Base-by-base conservation (phyloP, 2,329 filamentous ascomycete genomes). In the Neospermospora avenae region DNA sequence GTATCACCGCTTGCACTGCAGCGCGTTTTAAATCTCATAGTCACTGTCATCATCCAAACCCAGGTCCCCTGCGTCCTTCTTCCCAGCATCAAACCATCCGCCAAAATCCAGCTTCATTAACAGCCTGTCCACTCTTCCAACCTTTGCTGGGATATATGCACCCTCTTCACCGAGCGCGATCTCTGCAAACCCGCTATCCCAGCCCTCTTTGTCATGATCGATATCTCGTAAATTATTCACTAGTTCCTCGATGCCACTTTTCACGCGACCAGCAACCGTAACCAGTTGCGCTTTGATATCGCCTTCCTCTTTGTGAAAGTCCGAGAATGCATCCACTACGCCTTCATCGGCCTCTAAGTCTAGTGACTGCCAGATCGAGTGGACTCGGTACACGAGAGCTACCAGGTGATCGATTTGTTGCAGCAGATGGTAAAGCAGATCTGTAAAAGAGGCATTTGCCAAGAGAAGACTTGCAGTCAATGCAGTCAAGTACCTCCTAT, bases 301-400 rank as follows among this genome's bases (percentile, higher is more conserved):
- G 13, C 75, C 73, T 72, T 96, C 90, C 71, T 96, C 92, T 53
- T 84, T 81, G 20, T 81, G 82, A 42, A 91, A 84, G 70, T 91
- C 85, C 1, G 86, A 81, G 69, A 89, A 87, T 0, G 86, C 85
- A 70, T 91, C 90, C 4, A 93, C 84, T 0, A 95, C 89, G 5
- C 90, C 91, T 59, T 91, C 88, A 68, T 96, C 91, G 3, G 84
- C 81, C 73, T 96, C 90, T 0, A 96, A 82, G 72, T 96, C 92
- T 37, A 91, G 80, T 0, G 88, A 86, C 18, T 84, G 83, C 80
- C 93, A 95, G 53, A 95, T 85, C 2, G 80, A 80, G 65, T 95
- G 86, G 0, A 96, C 80, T 2, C 91, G 88, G 55, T 85, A 82
- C 48, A 95, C 83, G 41, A 92, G 84, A 0, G 90, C 88, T 25